phyloP scores from a whole-genome alignment of 2,329 filamentous ascomycete species.

The Fusarium sterilihyphosum region DNA sequence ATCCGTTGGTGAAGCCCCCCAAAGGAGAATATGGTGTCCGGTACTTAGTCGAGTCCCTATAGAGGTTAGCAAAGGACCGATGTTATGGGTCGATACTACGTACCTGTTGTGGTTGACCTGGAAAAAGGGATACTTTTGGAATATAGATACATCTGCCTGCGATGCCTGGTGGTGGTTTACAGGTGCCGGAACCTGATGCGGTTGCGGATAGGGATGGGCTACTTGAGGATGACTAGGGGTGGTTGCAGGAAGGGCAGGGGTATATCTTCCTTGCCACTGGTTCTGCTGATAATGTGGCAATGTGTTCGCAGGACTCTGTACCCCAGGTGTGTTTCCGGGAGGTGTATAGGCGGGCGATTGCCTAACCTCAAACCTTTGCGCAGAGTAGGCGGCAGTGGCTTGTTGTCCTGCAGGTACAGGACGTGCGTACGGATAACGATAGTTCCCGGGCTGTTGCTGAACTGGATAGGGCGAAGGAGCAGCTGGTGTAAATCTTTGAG shows the following conservation, averaged over 20 bases:
- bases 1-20: slow-evolving; percentile 70
- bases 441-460: slow-evolving; percentile 24
- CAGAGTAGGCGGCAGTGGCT: slow-evolving; percentile 18
- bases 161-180: slow-evolving; percentile 15
- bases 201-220: neutral
- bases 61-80: slow-evolving; percentile 24
- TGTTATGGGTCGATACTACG: slow-evolving; percentile 14
- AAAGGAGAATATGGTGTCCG: slow-evolving; percentile 67
- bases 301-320: neutral
- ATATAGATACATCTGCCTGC: slow-evolving; percentile 52
- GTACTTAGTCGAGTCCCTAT: slow-evolving; percentile 64
- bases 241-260: neutral
- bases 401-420: slow-evolving; percentile 16
- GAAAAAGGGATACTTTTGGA: slow-evolving; percentile 67
- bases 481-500: slow-evolving; percentile 41
- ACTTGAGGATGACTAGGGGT: neutral
- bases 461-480: neutral
- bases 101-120: slow-evolving; percentile 69
- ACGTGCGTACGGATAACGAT: slow-evolving; percentile 25
- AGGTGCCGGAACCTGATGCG: slow-evolving; percentile 4
- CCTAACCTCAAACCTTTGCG: slow-evolving; percentile 40
- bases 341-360: slow-evolving; percentile 25
- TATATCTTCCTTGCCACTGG: slow-evolving; percentile 16
- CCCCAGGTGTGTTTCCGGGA: neutral
- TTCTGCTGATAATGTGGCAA: slow-evolving; percentile 10